These are phyloP conservation scores for Brasilioporus rufonigricans DNA, from an alignment of 768 basidiomycete genomes.

Conservation along the genomic window DNA sequence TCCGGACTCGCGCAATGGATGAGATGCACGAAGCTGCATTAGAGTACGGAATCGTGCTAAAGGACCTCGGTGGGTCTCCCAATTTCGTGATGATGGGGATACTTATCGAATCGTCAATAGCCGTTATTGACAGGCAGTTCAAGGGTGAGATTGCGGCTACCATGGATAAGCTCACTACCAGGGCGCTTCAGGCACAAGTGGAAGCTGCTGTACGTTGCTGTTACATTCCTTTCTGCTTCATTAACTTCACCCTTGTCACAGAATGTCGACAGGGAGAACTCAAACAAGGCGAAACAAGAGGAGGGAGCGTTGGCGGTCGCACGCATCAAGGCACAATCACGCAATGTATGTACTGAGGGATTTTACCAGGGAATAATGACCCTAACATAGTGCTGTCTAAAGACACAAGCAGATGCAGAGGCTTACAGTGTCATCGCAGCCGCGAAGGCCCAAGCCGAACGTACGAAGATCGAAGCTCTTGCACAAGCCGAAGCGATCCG, in stretches of 20 bases:
- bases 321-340: conserved; percentile 68
- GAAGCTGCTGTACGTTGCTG: conserved; percentile 66
- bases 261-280: conserved; percentile 87
- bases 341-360: conserved; percentile 36
- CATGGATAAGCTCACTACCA: conserved; percentile 83
- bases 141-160: conserved; percentile 84
- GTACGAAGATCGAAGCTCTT: conserved; percentile 64
- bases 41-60: conserved; percentile 81
- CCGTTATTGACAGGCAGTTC: conserved; percentile 85
- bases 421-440: conserved; percentile 73
- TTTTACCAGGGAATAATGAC: not conserved
- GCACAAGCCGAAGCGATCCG: conserved; percentile 77
- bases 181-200: conserved; percentile 83
- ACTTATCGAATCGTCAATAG: conserved; percentile 34
- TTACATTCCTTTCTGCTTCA: not conserved
- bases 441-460: conserved; percentile 71
- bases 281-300: conserved; percentile 84
- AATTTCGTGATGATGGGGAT: not conserved
- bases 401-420: conserved; percentile 72
- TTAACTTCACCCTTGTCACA: conserved; percentile 23
- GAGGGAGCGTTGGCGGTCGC: conserved; percentile 77
- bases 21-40: conserved; percentile 79
- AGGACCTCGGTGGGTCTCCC: conserved; percentile 61
- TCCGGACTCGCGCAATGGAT: conserved; percentile 82
- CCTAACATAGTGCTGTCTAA: conserved; percentile 10